phyloP scores from a whole-genome alignment of 2,329 filamentous ascomycete genomes.

The Fusarium temperatum region DNA sequence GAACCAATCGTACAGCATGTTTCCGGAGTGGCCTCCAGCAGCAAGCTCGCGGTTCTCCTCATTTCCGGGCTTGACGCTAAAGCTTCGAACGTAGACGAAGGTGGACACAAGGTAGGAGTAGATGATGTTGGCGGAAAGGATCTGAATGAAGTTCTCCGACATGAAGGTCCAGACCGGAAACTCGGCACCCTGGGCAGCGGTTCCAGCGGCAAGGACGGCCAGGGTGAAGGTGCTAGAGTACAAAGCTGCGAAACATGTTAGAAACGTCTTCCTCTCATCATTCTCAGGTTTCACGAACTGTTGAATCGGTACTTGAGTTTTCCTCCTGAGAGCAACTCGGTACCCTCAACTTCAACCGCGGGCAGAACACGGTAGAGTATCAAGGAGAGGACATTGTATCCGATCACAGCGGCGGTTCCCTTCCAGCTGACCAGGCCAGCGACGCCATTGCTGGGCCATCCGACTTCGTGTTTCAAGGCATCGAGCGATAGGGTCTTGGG shows the following conservation, averaged over 20 bases:
- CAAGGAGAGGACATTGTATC: constrained; percentile 81
- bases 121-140: constrained; percentile 84
- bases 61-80: constrained; percentile 81
- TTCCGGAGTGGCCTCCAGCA: constrained; percentile 82
- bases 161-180: constrained; percentile 94
- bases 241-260: constrained; percentile 66
- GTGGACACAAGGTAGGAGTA: constrained; percentile 77
- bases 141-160: constrained; percentile 86
- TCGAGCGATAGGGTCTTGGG: constrained; percentile 77
- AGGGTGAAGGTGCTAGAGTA: constrained; percentile 78
- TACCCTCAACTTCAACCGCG: constrained; percentile 75
- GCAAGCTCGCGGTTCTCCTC: constrained; percentile 79
- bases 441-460: constrained; percentile 79
- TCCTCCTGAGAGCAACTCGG: constrained; percentile 74
- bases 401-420: constrained; percentile 74
- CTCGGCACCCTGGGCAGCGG: constrained; percentile 77
- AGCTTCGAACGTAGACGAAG: constrained; percentile 84
- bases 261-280: constrained; percentile 20
- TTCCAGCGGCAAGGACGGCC: constrained; percentile 76
- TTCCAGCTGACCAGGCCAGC: constrained; percentile 74
- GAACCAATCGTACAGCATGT: constrained; percentile 93
- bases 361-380: constrained; percentile 81
- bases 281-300: constrained; percentile 55
- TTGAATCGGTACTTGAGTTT: constrained; percentile 86
- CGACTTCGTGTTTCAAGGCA: constrained; percentile 80